Percentiles rank a stretch among this genome's conserved stretches.
Evolutionary conservation across 78 protist species (phyloP).

Genomic region (Neovahlkampfia damariscottae): DNA sequence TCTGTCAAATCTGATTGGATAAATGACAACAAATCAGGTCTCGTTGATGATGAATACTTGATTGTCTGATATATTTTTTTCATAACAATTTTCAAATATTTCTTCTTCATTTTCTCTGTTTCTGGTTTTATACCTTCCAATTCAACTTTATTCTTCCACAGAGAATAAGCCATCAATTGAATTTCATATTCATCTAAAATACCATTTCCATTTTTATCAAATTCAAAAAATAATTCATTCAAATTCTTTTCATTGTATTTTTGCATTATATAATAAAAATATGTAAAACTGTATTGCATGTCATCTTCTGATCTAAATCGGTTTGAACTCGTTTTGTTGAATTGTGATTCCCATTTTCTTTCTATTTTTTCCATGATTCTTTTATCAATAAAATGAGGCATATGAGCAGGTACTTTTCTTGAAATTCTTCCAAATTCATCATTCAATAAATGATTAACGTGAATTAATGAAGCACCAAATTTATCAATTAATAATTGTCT

Average conservation of each 20-base stretch:
- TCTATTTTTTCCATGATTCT: conserved; percentile 64
- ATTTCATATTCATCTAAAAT: conserved; percentile 39
- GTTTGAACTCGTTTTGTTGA: conserved; percentile 66
- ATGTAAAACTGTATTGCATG: conserved; percentile 85
- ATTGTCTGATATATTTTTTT: neutral
- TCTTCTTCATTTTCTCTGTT: neutral
- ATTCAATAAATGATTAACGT: conserved; percentile 57
- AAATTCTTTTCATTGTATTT: conserved; percentile 6
- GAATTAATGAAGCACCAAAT: conserved; percentile 44
- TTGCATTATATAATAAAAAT: conserved; percentile 66
- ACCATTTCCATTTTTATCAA: conserved; percentile 57
- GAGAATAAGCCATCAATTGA: conserved; percentile 33
- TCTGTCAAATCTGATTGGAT: neutral
- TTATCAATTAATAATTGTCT: conserved; percentile 18
- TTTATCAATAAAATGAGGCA: conserved; percentile 82
- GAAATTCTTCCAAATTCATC: conserved; percentile 42
- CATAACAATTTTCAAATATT: neutral
- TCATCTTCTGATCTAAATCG: conserved; percentile 47
- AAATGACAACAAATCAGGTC: neutral
- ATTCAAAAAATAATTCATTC: conserved; percentile 12
- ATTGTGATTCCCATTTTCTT: conserved; percentile 50
- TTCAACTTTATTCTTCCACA: conserved; percentile 17
- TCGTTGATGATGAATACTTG: neutral
- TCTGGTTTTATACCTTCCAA: neutral
- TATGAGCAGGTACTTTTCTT: conserved; percentile 87